Evolutionary conservation across 345 rosid species (phyloP).

Genomic region (Mallotus nudiflorus): DNA sequence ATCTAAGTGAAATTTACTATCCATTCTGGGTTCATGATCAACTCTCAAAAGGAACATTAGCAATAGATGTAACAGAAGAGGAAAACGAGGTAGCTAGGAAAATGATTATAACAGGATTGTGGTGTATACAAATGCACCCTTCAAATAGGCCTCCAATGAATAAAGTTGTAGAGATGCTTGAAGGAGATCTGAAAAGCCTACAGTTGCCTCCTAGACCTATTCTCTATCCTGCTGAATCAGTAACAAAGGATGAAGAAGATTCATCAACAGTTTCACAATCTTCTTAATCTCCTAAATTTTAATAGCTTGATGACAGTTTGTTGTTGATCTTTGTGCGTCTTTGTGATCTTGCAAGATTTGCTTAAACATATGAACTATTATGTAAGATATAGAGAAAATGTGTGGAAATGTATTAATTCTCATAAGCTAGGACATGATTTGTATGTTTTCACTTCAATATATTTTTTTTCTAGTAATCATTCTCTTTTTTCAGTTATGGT

Average conservation of each 20-base stretch:
- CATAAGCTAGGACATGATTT: no score
- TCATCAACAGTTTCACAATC: no score
- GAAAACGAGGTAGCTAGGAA: not conserved
- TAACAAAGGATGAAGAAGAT: not conserved
- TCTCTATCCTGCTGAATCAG: not conserved
- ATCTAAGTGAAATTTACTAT: not conserved
- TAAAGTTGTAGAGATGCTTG: constrained; percentile 5
- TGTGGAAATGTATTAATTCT: no score
- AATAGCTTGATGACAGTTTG: no score
- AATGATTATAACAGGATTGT: not conserved
- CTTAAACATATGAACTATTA: no score
- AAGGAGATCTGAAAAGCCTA: not conserved
- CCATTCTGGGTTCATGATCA: not conserved
- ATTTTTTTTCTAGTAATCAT: no score
- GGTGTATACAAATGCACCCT: constrained; percentile 14
- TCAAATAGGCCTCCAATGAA: not conserved
- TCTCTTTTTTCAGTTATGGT: no score
- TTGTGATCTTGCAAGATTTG: no score
- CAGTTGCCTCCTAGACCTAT: constrained; percentile 3
- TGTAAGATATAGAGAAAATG: no score
- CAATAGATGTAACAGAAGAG: not conserved
- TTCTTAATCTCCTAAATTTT: no score
- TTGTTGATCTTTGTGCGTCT: no score
- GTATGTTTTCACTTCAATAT: no score
- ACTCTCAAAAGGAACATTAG: not conserved